phyloP scores from a whole-genome alignment of 768 basidiomycete genomes.

The Tylopilus sp. region DNA sequence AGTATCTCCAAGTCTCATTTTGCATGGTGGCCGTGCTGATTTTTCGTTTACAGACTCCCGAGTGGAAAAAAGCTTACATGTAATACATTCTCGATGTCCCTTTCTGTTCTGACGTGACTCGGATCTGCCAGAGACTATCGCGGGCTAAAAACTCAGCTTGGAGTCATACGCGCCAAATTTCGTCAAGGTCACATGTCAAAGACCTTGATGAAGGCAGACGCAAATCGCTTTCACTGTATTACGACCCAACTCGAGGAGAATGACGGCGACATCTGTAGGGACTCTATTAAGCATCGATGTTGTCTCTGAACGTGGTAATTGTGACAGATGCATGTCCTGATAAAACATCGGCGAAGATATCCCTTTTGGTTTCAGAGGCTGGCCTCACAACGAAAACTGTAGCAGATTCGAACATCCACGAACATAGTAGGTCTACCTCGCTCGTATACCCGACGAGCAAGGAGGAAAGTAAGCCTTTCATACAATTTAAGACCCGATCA shows the following conservation, averaged over 20 bases:
- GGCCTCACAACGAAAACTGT: background rate
- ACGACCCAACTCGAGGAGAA: background rate
- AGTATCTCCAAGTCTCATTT: background rate
- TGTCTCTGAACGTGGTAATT: background rate
- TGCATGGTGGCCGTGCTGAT: background rate
- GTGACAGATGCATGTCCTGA: background rate
- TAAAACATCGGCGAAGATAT: background rate
- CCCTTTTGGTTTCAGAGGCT: background rate
- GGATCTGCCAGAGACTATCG: slow-evolving; percentile 79
- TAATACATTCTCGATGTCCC: slow-evolving; percentile 5
- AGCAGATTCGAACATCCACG: background rate
- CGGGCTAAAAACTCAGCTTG: slow-evolving; percentile 65
- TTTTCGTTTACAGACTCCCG: slow-evolving; percentile 50
- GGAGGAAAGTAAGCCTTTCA: slow-evolving; percentile 12
- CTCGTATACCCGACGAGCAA: background rate
- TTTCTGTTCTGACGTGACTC: background rate
- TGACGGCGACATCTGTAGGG: slow-evolving; percentile 4
- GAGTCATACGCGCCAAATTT: slow-evolving; percentile 41
- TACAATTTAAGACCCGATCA: background rate
- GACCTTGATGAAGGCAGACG: background rate
- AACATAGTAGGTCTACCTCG: background rate
- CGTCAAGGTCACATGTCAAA: slow-evolving; percentile 21
- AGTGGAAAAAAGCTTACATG: slow-evolving; percentile 44
- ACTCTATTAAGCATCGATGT: background rate
- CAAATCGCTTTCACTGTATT: background rate